Evolutionary conservation across 2,329 filamentous ascomycete genomes (phyloP), one percentile per base, ranked within the genome.

Genomic region (Orbilia quercus): DNA sequence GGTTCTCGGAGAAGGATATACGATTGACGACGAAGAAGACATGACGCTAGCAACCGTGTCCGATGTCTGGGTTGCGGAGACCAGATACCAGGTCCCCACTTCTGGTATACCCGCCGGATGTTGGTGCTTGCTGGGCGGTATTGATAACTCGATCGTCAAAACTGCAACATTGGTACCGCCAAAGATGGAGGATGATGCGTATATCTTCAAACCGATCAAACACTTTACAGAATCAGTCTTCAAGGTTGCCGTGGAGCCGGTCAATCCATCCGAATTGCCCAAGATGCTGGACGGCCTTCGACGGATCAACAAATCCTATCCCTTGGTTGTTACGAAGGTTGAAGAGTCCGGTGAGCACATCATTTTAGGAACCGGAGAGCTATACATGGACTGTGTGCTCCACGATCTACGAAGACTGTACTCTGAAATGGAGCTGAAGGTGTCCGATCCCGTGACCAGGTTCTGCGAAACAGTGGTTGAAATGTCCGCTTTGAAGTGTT

Each of bases 381-480:
- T 99, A n/a, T 99, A 99, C 83, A 98, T 99, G 93, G 95, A 99
- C 80, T 99, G 95, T 78, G 94, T 99, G 2, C 85, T 99, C 48
- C 95, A 99, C 80, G 95, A 99, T 79, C 85, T 99, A 50, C 90
- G 95, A 60, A 87, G 89, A 42, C 82, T 98, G n/a, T 99, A 97
- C 79, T 93, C 95, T 12, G 94, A 98, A 78, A 99, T 99, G 95
- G 95, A 99, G 80, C 91, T 99, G 82, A 98, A 98, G 82, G 92
- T 99, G 53, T 99, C 95, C 0, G 95, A 99, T 80, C 95, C 95
- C 0, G 94, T 99, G 45, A 98, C 95, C 14, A 87, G 95, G 51
- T 99, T 99, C 84, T 97, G 92, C 82, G 95, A 99, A 82, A 99
- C 95, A 0, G 94, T 97, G 23, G 92, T 96, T 38, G 95, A 99